Conservation (phyloP, 495 filamentous ascomycete genomes). For the Penicillium paradoxum region DNA sequence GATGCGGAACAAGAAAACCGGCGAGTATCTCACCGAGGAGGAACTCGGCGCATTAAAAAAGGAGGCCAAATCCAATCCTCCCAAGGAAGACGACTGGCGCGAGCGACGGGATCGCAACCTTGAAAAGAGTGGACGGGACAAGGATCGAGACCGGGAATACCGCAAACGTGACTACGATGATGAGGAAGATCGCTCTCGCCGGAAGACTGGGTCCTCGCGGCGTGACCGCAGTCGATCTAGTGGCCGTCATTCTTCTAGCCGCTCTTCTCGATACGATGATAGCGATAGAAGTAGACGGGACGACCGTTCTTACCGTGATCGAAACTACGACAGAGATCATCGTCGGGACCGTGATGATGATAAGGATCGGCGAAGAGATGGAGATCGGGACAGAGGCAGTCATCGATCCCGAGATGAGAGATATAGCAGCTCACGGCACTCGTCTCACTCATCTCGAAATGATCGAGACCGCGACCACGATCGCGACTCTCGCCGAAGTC, state of each 20-base stretch:
- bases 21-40: conserved; percentile 60
- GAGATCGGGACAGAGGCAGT: conserved; percentile 28
- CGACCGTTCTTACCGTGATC: conserved; percentile 31
- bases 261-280: conserved; percentile 31
- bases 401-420: conserved; percentile 31
- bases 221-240: conserved; percentile 35
- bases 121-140: conserved; percentile 44
- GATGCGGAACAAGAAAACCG: conserved; percentile 61
- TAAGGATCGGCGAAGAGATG: conserved; percentile 31
- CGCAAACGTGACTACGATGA: conserved; percentile 28
- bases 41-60: conserved; percentile 51
- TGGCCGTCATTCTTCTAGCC: conserved; percentile 30
- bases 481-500: conserved; percentile 30
- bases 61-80: conserved; percentile 31
- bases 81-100: conserved; percentile 43
- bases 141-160: conserved; percentile 27
- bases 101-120: conserved; percentile 47
- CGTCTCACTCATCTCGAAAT: conserved; percentile 29
- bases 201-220: conserved; percentile 30
- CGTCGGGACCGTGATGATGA: conserved; percentile 26
- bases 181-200: conserved; percentile 27
- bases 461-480: conserved; percentile 32
- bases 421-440: conserved; percentile 32
- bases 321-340: conserved; percentile 25
- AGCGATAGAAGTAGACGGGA: conserved; percentile 26